A percentile compares a stretch with the other conserved stretches of the same genome.
Evolutionary conservation across 2,329 filamentous ascomycete genomes (phyloP).

Genomic region (Nothopassalora personata): DNA sequence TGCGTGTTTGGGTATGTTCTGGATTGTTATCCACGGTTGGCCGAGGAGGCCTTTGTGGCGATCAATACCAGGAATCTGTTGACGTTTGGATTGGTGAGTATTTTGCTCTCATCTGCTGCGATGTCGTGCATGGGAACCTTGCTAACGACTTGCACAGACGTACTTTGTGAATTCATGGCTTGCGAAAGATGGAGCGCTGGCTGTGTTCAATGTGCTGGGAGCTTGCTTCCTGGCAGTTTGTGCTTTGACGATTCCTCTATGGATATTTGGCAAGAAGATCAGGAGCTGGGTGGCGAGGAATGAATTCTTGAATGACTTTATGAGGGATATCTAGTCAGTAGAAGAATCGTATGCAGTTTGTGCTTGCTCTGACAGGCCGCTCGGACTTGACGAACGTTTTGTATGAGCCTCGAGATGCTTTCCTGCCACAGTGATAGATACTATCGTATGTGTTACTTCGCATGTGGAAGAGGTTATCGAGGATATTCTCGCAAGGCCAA

Average conservation of each 20-base stretch:
- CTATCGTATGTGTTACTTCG: no score
- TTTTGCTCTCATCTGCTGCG: background rate
- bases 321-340: constrained; percentile 22
- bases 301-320: constrained; percentile 30
- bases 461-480: background rate
- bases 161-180: constrained; percentile 36
- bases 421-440: no score
- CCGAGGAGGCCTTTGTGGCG: constrained; percentile 49
- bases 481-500: background rate
- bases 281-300: constrained; percentile 42
- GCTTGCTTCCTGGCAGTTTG: constrained; percentile 41
- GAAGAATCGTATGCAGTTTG: background rate
- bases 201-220: constrained; percentile 30
- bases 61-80: constrained; percentile 48
- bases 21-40: constrained; percentile 44
- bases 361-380: no score
- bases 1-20: constrained; percentile 50
- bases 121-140: background rate
- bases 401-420: no score
- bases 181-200: constrained; percentile 24
- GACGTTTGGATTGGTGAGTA: constrained; percentile 39
- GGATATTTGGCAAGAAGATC: constrained; percentile 47
- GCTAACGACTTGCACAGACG: constrained; percentile 23
- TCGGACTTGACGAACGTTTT: no score
- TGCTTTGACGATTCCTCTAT: constrained; percentile 45